phyloP scores from a whole-genome alignment of 2,329 filamentous ascomycete species.

The Aspergillus intermedius region DNA sequence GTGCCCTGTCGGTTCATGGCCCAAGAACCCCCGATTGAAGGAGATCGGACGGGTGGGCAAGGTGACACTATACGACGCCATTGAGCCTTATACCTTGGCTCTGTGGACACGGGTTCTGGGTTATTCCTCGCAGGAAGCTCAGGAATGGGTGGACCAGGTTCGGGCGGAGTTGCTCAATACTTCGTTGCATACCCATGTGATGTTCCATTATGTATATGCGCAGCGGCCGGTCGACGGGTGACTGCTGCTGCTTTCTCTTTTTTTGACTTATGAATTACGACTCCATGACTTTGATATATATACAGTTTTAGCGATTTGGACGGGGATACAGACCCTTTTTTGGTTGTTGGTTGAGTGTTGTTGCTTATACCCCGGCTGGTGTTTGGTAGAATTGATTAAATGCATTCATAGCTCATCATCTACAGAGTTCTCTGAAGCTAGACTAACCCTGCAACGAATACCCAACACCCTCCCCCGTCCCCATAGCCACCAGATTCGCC shows the following conservation, averaged over 20 bases:
- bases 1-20: conserved; percentile 30
- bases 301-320: too few relatives aligned
- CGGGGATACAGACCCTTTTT: too few relatives aligned
- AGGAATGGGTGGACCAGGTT: conserved; percentile 23
- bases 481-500: conserved; percentile 40
- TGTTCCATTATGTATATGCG: conserved; percentile 28
- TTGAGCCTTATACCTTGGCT: conserved; percentile 34
- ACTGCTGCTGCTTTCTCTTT: conserved; percentile 1
- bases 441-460: conserved; percentile 37
- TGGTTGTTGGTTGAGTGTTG: too few relatives aligned
- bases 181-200: conserved; percentile 23
- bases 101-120: conserved; percentile 34
- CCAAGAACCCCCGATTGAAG: conserved; percentile 27
- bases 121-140: conserved; percentile 24
- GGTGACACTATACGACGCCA: conserved; percentile 22
- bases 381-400: too few relatives aligned
- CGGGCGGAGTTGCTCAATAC: conserved; percentile 19
- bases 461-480: conserved; percentile 38
- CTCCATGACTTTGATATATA: not conserved
- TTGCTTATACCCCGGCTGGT: too few relatives aligned
- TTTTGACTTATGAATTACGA: not conserved
- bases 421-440: not conserved
- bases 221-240: conserved; percentile 20
- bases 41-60: conserved; percentile 30
- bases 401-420: too few relatives aligned